Percentiles rank a stretch among this genome's conserved stretches.
Evolutionary conservation across 2,329 filamentous ascomycete species (phyloP).

Genomic region (Leptosphaerulina australis): DNA sequence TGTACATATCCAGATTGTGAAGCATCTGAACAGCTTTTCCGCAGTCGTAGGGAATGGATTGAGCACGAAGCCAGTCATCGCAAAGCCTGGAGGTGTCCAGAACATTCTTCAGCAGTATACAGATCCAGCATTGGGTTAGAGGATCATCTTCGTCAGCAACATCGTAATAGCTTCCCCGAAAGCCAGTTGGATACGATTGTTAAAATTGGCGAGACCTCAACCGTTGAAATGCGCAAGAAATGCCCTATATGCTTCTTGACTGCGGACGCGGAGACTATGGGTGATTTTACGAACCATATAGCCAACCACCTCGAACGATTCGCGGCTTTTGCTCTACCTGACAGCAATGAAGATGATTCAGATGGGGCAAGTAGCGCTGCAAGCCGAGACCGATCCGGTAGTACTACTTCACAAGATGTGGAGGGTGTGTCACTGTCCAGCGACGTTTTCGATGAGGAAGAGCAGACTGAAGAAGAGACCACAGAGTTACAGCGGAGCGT

Average conservation of each 20-base stretch:
- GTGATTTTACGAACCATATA: slow-evolving; percentile 42
- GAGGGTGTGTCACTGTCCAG: slow-evolving; percentile 27
- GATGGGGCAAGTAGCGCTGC: slow-evolving; percentile 42
- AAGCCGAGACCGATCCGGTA: slow-evolving; percentile 33
- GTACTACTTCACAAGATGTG: slow-evolving; percentile 26
- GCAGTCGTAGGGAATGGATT: slow-evolving; percentile 46
- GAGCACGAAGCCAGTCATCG: slow-evolving; percentile 48
- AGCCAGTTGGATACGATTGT: slow-evolving; percentile 37
- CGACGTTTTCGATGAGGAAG: slow-evolving; percentile 14
- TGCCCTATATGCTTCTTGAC: slow-evolving; percentile 44
- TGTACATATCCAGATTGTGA: slow-evolving; percentile 46
- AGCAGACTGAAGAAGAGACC: neutral
- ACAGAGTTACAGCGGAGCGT: neutral
- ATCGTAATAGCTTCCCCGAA: slow-evolving; percentile 39
- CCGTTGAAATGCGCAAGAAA: slow-evolving; percentile 34
- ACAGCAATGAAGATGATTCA: slow-evolving; percentile 33
- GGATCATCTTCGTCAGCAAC: slow-evolving; percentile 39
- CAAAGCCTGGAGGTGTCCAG: slow-evolving; percentile 46
- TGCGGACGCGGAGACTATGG: slow-evolving; percentile 30
- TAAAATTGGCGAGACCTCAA: slow-evolving; percentile 43
- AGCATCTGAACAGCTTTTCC: slow-evolving; percentile 36
- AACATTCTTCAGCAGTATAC: slow-evolving; percentile 41
- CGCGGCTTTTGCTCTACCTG: slow-evolving; percentile 44
- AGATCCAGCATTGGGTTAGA: slow-evolving; percentile 31
- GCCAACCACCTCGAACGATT: slow-evolving; percentile 47